phyloP scores from a whole-genome alignment of 2,329 filamentous ascomycete genomes.

The Cladophialophora psammophila region DNA sequence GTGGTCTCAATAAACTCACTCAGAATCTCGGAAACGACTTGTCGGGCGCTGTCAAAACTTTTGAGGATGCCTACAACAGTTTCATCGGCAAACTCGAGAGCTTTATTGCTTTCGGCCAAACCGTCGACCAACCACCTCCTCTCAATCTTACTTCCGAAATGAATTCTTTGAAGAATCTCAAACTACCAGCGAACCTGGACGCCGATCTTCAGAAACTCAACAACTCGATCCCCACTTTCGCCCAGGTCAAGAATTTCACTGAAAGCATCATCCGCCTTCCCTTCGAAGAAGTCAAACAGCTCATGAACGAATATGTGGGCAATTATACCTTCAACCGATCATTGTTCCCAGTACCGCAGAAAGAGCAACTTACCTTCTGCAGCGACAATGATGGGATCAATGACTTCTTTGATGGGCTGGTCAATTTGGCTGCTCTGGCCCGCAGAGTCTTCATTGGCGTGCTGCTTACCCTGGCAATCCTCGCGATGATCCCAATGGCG shows the following conservation, averaged over 20 bases:
- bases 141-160: constrained; percentile 73
- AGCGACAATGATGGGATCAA: constrained; percentile 82
- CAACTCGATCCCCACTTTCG: constrained; percentile 79
- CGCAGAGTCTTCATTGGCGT: constrained; percentile 79
- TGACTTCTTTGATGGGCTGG: constrained; percentile 80
- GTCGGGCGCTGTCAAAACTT: constrained; percentile 48
- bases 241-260: constrained; percentile 82
- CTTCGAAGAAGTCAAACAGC: constrained; percentile 78
- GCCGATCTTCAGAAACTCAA: constrained; percentile 76
- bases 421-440: constrained; percentile 70
- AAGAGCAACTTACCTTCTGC: constrained; percentile 85
- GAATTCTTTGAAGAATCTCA: constrained; percentile 71
- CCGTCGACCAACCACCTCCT: constrained; percentile 54
- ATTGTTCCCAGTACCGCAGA: constrained; percentile 81
- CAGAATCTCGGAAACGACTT: constrained; percentile 56
- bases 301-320: constrained; percentile 74
- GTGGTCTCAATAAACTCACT: constrained; percentile 66
- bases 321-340: constrained; percentile 79
- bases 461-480: constrained; percentile 72
- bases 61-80: constrained; percentile 64
- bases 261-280: constrained; percentile 76
- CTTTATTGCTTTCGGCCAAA: constrained; percentile 47
- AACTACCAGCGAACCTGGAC: constrained; percentile 73
- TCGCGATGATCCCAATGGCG: constrained; percentile 79
- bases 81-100: constrained; percentile 64